Evolutionary conservation across 1,284 basidiomycete genomes (phyloP).

Genomic region (Serendipita sp.): DNA sequence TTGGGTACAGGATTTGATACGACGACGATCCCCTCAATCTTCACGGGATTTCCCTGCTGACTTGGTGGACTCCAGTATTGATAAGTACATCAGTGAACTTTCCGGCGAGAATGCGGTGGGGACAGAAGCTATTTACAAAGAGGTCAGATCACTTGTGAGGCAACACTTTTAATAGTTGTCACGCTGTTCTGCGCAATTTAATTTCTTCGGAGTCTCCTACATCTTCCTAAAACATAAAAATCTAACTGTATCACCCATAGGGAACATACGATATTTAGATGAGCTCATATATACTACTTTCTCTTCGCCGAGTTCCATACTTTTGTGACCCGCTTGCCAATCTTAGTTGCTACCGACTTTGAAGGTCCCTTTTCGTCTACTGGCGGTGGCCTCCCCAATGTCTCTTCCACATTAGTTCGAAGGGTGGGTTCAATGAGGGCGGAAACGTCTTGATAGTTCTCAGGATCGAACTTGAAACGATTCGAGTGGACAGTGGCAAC

Average conservation of each 20-base stretch:
- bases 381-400: not conserved
- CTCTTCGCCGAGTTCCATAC: not conserved
- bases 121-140: not conserved
- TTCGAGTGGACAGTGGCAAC: not conserved
- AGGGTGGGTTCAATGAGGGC: not conserved
- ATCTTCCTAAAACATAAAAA: not conserved
- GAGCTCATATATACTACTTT: not conserved
- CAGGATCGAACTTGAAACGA: not conserved
- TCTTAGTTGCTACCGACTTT: not conserved
- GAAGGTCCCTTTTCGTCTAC: not conserved
- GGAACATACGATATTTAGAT: not conserved
- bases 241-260: not conserved
- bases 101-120: not conserved
- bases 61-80: slow-evolving; percentile 51
- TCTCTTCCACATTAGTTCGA: not conserved
- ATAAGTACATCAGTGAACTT: slow-evolving; percentile 56
- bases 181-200: too few species aligned
- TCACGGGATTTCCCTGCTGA: slow-evolving; percentile 54
- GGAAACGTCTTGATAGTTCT: not conserved
- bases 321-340: not conserved
- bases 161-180: not conserved
- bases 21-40: slow-evolving; percentile 40
- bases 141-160: not conserved
- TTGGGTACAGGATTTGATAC: slow-evolving; percentile 60
- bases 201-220: not conserved